phyloP scores from a whole-genome alignment of 495 filamentous ascomycete species.

The Aspergillus baeticus region DNA sequence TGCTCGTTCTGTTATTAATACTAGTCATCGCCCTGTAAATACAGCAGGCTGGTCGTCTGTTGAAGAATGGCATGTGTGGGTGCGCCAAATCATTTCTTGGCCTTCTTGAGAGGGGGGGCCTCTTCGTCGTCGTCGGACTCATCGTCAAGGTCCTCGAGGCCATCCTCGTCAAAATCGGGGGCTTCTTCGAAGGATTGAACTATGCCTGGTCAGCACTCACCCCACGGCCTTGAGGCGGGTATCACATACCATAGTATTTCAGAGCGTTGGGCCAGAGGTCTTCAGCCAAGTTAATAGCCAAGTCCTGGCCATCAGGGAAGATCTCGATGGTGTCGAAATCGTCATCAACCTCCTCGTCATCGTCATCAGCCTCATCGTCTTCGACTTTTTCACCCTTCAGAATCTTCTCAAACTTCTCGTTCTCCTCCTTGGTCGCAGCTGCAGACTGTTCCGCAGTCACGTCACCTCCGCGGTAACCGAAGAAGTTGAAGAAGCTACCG shows the following conservation, averaged over 20 bases:
- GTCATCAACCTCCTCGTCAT: constrained; percentile 52
- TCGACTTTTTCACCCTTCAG: constrained; percentile 52
- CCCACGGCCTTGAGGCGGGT: not conserved
- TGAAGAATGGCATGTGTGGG: not conserved
- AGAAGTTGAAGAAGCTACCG: constrained; percentile 83
- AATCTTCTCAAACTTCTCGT: constrained; percentile 55
- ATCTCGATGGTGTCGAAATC: constrained; percentile 64
- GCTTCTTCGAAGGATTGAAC: constrained; percentile 34
- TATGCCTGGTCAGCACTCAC: not conserved
- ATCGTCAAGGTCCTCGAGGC: constrained; percentile 28
- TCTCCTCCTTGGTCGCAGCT: constrained; percentile 54
- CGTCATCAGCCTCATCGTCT: constrained; percentile 41
- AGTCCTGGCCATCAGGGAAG: constrained; percentile 74
- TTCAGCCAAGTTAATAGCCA: constrained; percentile 77
- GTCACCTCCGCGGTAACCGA: constrained; percentile 67
- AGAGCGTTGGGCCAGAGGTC: constrained; percentile 85
- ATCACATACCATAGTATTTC: constrained; percentile 80
- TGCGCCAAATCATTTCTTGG: constrained; percentile 31
- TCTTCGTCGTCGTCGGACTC: constrained; percentile 31
- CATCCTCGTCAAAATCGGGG: constrained; percentile 34
- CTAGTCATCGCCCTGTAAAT: constrained; percentile 60
- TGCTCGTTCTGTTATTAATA: constrained; percentile 81
- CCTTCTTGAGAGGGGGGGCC: constrained; percentile 45
- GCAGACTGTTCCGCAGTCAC: constrained; percentile 69
- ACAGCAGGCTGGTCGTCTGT: not conserved